Evolutionary conservation across 352 stramenopile genomes (phyloP), one percentile per base, ranked within the genome.

Genomic region (Pythium guiyangense): DNA sequence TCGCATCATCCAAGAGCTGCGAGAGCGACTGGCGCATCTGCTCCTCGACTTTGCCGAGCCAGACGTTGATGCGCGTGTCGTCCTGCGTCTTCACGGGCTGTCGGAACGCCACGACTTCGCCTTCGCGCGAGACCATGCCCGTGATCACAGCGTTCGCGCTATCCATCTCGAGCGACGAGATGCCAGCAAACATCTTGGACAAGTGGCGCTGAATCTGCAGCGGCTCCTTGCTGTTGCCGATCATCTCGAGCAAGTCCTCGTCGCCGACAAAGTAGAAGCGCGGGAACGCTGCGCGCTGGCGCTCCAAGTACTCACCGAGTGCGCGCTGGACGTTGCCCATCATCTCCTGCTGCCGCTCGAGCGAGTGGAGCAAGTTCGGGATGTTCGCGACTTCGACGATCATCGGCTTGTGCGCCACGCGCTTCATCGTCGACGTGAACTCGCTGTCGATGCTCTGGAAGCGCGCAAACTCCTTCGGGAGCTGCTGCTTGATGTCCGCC

Each of bases 211-310:
- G 85, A n/a, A 99, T 97, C 64, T 99, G 98, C 52, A 94, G 86
- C 10, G 97, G 98, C 62, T 99, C 96, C 58, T 97, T 97, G 59
- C 96, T 96, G 71, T 99, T 99, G 29, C 97, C 98, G 52, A 99
- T 98, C 71, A 99, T 99, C 75, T 99, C 98, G 22, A 99, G 85
- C 52, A 99, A 86, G 77, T 99, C 98, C 80, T 99, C 98, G 67
- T 99, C 97, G 48, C 97, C 98, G 12, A 99, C 88, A 62, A 99
- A 99, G 71, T 99, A 99, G 69, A 99, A 99, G n/a, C 98, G 94
- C 68, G 71, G 90, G 59, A 99, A 98, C 44, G 92, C 90, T 49
- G 86, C 90, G 42, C 97, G 87, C 73, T 99, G 97, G 17, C 96
- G 98, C 69, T 99, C 97, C 10, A 99, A 82, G 69, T 99, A 99